Conservation (phyloP, 768 basidiomycete species). For the Tulasnella sp. region DNA sequence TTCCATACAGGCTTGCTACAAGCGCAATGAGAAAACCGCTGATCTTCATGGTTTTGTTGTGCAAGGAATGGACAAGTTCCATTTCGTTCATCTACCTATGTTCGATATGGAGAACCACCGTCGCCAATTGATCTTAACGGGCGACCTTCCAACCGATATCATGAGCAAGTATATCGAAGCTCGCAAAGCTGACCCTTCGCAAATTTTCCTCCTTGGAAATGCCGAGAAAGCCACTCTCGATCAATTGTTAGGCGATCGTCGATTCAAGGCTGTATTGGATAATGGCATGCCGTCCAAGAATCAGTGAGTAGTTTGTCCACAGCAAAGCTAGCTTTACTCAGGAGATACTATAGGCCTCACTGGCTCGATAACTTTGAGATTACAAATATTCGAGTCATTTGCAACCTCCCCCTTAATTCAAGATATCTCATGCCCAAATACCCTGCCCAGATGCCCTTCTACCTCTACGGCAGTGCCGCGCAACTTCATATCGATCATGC, state of each 20-base stretch:
- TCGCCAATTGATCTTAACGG: conserved; percentile 30
- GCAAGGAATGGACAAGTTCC: conserved; percentile 27
- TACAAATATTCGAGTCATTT: conserved; percentile 26
- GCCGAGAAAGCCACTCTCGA: not conserved
- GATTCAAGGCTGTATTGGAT: not conserved
- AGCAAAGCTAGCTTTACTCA: not conserved
- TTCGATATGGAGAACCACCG: conserved; percentile 30
- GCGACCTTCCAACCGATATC: conserved; percentile 20
- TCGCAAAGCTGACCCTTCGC: not conserved
- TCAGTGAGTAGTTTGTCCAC: not conserved
- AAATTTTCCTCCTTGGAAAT: not conserved
- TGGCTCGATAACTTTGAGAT: conserved; percentile 17
- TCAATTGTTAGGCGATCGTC: not conserved
- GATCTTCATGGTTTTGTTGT: conserved; percentile 29
- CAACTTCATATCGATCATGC: conserved; percentile 30
- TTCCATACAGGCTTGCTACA: conserved; percentile 19
- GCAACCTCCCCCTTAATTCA: conserved; percentile 24
- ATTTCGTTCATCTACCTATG: conserved; percentile 27
- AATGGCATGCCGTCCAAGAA: not conserved
- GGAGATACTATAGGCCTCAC: not conserved
- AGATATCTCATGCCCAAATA: conserved; percentile 26
- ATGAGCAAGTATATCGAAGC: conserved; percentile 15
- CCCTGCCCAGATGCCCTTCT: conserved; percentile 29
- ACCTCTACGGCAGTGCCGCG: conserved; percentile 28
- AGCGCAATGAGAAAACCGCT: conserved; percentile 27